Evolutionary conservation across 495 filamentous ascomycete species (phyloP).

Genomic region (Xylaria intraflava): DNA sequence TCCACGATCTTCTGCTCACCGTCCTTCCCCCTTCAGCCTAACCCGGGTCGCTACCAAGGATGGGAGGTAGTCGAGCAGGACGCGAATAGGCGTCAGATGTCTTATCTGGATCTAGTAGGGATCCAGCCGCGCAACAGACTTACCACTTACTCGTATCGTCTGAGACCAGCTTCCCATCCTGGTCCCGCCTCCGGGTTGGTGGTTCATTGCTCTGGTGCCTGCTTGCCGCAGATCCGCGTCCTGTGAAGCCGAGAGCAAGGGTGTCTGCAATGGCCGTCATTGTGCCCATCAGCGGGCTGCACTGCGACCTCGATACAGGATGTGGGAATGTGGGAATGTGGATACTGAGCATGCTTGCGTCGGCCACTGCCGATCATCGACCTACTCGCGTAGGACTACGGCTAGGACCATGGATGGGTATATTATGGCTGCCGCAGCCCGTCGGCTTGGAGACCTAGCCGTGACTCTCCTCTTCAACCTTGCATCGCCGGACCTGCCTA

Average conservation of each 20-base stretch:
- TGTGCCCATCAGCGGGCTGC: too few species aligned
- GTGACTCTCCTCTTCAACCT: background rate
- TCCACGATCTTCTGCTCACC: background rate
- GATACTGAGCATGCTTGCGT: background rate
- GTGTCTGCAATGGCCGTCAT: too few species aligned
- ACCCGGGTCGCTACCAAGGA: background rate
- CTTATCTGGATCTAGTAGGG: background rate
- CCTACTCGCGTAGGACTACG: too few species aligned
- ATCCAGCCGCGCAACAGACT: background rate
- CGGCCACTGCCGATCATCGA: too few species aligned
- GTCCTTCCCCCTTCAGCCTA: background rate
- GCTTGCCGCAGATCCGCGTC: constrained; percentile 4
- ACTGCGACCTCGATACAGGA: too few species aligned
- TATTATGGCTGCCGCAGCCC: too few species aligned
- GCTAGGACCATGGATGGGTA: too few species aligned
- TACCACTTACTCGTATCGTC: background rate
- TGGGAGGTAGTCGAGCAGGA: background rate
- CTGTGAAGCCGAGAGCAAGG: too few species aligned
- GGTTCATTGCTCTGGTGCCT: background rate
- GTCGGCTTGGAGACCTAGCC: too few species aligned
- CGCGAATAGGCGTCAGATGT: background rate
- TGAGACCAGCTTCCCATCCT: constrained; percentile 18
- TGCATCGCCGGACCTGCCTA: background rate
- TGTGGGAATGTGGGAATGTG: too few species aligned
- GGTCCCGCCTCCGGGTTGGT: constrained; percentile 8